These are phyloP conservation scores for Exophiala oligosperma DNA, from an alignment of 2,329 filamentous ascomycete genomes.

Conservation along the genomic window DNA sequence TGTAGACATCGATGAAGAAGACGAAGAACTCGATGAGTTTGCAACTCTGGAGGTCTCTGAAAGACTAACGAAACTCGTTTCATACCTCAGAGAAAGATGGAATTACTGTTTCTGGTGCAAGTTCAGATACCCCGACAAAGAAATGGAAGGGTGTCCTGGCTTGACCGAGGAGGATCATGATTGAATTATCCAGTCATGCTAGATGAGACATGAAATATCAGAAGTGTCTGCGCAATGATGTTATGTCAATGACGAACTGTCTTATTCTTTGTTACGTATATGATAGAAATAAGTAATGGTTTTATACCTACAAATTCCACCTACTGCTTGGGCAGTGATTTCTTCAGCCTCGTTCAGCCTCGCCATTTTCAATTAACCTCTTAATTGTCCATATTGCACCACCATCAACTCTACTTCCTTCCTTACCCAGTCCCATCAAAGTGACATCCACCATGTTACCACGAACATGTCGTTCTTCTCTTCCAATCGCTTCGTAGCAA, in stretches of 20 bases:
- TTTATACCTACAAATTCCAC: neutral
- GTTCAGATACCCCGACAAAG: slow-evolving; percentile 64
- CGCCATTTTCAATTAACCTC: neutral
- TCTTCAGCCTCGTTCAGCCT: slow-evolving; percentile 12
- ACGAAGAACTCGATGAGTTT: slow-evolving; percentile 78
- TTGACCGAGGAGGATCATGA: slow-evolving; percentile 79
- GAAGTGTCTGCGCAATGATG: too few species aligned
- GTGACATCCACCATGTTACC: neutral
- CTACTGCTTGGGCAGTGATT: neutral
- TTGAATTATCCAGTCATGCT: slow-evolving; percentile 37
- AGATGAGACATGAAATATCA: neutral
- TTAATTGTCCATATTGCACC: neutral
- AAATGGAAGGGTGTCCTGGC: slow-evolving; percentile 91
- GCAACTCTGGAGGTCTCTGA: slow-evolving; percentile 67
- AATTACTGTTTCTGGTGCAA: slow-evolving; percentile 98
- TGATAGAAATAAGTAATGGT: too few species aligned
- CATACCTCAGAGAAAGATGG: slow-evolving; percentile 68
- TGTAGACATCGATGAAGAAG: slow-evolving; percentile 72
- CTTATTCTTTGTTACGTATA: too few species aligned
- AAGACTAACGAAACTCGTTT: slow-evolving; percentile 65
- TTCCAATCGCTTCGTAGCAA: slow-evolving; percentile 16
- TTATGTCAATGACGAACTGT: too few species aligned
- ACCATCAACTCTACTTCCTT: neutral
- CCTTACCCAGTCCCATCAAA: neutral
- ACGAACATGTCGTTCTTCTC: slow-evolving; percentile 18